Conservation (phyloP, 2,329 filamentous ascomycete genomes). For the Teratosphaeria epicoccoides region DNA sequence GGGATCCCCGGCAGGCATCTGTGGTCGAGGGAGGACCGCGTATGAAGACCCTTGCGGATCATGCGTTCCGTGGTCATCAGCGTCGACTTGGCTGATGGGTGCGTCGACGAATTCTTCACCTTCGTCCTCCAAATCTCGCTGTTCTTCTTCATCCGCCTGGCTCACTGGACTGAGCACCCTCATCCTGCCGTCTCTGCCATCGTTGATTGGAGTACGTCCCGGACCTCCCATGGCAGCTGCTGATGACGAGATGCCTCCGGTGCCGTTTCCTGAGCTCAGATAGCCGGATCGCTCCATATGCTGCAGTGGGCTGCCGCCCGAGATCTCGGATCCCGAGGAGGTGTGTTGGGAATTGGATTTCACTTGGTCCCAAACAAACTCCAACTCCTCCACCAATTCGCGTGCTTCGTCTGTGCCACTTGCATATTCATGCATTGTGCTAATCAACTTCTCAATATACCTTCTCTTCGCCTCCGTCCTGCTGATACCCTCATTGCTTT, state of each 20-base stretch:
- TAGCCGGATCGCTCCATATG: slow-evolving; percentile 26
- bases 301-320: slow-evolving; percentile 15
- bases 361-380: slow-evolving; percentile 98
- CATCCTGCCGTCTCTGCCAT: slow-evolving; percentile 24
- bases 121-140: slow-evolving; percentile 30
- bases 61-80: slow-evolving; percentile 4
- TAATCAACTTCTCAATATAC: slow-evolving; percentile 88
- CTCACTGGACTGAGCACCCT: slow-evolving; percentile 74
- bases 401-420: slow-evolving; percentile 72
- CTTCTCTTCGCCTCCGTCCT: slow-evolving; percentile 69
- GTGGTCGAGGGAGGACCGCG: slow-evolving; percentile 1
- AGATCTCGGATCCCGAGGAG: slow-evolving; percentile 14
- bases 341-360: slow-evolving; percentile 51
- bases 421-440: slow-evolving; percentile 94
- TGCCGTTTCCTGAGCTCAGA: slow-evolving; percentile 17
- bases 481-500: slow-evolving; percentile 69
- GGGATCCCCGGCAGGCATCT: slow-evolving; percentile 24
- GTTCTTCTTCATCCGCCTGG: slow-evolving; percentile 43
- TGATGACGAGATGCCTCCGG: slow-evolving; percentile 15
- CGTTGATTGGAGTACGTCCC: slow-evolving; percentile 1
- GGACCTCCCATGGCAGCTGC: slow-evolving; percentile 19
- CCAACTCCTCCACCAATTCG: slow-evolving; percentile 85
- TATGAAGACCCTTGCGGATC: slow-evolving; percentile 1
- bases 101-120: slow-evolving; percentile 38
- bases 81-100: slow-evolving; percentile 37